These are phyloP conservation scores for Pythium sp. DNA, from an alignment of 352 stramenopile genomes.

Conservation along the genomic window DNA sequence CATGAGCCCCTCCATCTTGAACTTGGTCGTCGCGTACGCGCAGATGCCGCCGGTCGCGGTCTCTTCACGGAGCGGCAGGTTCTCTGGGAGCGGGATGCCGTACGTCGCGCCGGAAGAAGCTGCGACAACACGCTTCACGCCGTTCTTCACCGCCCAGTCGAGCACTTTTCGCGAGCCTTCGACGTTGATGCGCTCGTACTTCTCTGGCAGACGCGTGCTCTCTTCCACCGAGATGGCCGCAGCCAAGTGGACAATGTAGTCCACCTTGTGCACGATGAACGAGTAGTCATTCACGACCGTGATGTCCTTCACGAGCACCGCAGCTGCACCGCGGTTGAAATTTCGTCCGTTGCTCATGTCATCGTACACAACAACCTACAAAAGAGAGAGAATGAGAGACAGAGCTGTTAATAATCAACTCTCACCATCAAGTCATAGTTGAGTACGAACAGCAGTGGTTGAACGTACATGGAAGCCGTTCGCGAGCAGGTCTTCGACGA, in stretches of 20 bases:
- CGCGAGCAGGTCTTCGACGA: slow-evolving; percentile 73
- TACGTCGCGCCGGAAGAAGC: slow-evolving; percentile 81
- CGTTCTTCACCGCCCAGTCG: slow-evolving; percentile 70
- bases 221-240: slow-evolving; percentile 85
- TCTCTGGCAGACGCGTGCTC: slow-evolving; percentile 79
- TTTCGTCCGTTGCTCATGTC: slow-evolving; percentile 89
- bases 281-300: slow-evolving; percentile 76
- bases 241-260: slow-evolving; percentile 82
- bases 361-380: slow-evolving; percentile 79
- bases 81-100: slow-evolving; percentile 56
- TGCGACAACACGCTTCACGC: slow-evolving; percentile 75
- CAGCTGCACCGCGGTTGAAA: slow-evolving; percentile 69
- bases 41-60: slow-evolving; percentile 76
- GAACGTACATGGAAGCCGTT: slow-evolving; percentile 71
- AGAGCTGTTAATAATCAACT: not conserved
- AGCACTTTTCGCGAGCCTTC: slow-evolving; percentile 81
- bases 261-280: slow-evolving; percentile 80
- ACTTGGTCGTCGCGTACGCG: slow-evolving; percentile 81
- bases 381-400: not conserved
- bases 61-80: slow-evolving; percentile 71
- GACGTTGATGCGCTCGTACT: slow-evolving; percentile 85
- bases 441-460: not conserved
- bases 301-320: slow-evolving; percentile 83
- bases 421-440: not conserved
- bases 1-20: slow-evolving; percentile 85